A percentile compares a stretch with the other conserved stretches of the same genome.
Conservation (phyloP, 495 filamentous ascomycete species). For the Penicillium silybi region DNA sequence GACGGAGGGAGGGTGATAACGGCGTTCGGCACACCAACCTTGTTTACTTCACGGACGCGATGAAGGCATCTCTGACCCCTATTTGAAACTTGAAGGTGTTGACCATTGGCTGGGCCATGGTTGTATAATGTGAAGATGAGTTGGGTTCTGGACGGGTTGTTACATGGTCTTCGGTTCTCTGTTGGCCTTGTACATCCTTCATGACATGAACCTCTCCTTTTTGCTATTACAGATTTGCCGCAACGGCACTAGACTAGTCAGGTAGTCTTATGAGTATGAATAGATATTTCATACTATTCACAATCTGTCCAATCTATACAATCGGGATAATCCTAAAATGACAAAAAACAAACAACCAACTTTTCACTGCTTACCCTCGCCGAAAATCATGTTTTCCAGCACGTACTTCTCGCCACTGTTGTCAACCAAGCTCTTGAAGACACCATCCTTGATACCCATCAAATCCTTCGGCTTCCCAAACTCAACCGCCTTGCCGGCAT, state of each 20-base stretch:
- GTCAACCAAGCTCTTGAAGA: conserved; percentile 70
- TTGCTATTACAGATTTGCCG: background rate
- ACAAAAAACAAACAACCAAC: background rate
- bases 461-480: conserved; percentile 68
- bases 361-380: conserved; percentile 1
- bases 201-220: conserved; percentile 13
- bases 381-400: conserved; percentile 51
- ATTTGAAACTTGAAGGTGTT: conserved; percentile 43
- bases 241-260: background rate
- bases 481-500: conserved; percentile 69
- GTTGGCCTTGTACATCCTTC: background rate
- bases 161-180: background rate
- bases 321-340: background rate
- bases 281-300: background rate
- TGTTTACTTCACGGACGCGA: conserved; percentile 95
- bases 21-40: conserved; percentile 99
- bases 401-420: conserved; percentile 67
- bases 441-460: conserved; percentile 50
- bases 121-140: background rate
- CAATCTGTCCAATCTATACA: conserved; percentile 11
- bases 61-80: conserved; percentile 92
- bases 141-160: conserved; percentile 8
- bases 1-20: conserved; percentile 79
- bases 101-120: conserved; percentile 10
- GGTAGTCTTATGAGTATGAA: background rate